These are phyloP conservation scores for Castanea crenata DNA, from an alignment of 306 rosid genomes.

Conservation along the genomic window DNA sequence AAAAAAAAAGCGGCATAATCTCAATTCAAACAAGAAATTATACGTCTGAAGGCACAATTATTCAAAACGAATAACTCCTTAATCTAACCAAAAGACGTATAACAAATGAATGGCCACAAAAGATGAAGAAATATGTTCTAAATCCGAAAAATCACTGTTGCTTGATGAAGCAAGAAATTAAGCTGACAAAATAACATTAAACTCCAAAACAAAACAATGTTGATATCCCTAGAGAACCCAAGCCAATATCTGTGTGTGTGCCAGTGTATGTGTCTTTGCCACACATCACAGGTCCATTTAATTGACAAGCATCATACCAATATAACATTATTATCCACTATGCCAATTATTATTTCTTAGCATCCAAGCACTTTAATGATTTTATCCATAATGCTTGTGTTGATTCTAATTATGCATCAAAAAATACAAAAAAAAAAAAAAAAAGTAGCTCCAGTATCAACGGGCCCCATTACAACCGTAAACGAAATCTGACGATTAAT, in stretches of 20 bases:
- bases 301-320: background rate
- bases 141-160: background rate
- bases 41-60: background rate
- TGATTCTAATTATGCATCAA: conserved; percentile 10
- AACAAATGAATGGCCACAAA: background rate
- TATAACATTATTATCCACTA: background rate
- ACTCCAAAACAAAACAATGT: background rate
- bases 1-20: background rate
- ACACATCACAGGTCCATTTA: background rate
- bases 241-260: background rate
- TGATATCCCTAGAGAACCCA: background rate
- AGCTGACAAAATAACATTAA: background rate
- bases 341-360: conserved; percentile 1
- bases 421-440: background rate
- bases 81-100: background rate
- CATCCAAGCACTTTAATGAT: conserved; percentile 1
- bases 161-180: background rate
- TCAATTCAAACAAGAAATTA: background rate
- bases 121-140: background rate
- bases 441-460: background rate
- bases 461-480: conserved; percentile 3
- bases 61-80: background rate
- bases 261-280: background rate
- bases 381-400: conserved; percentile 11
- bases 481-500: background rate